These are phyloP conservation scores for Lumnitzera racemosa DNA, from an alignment of 345 rosid species.

Conservation along the genomic window DNA sequence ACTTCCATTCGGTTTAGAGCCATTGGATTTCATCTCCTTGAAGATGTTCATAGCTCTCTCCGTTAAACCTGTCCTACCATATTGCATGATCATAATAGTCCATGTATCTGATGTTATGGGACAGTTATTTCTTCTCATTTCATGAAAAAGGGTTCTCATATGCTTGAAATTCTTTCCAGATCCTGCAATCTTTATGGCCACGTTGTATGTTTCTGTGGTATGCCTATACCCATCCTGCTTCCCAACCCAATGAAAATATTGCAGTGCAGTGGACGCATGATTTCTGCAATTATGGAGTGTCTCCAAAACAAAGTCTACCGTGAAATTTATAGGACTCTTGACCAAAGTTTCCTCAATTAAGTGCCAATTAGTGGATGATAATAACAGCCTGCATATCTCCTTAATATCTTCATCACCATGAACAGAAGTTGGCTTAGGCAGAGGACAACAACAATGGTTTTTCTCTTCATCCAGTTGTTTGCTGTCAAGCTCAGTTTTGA, in stretches of 20 bases:
- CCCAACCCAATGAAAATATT: conserved; percentile 71
- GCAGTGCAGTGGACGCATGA: conserved; percentile 50
- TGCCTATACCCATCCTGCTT: conserved; percentile 54
- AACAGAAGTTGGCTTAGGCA: conserved; percentile 2
- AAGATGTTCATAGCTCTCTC: conserved; percentile 58
- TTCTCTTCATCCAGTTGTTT: too few species aligned
- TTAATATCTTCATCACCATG: conserved; percentile 31
- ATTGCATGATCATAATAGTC: conserved; percentile 85
- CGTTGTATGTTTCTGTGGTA: conserved; percentile 71
- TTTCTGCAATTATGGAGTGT: conserved; percentile 32
- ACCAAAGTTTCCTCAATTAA: conserved; percentile 43
- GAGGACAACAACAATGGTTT: neutral
- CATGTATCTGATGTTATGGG: conserved; percentile 60
- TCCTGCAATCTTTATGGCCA: conserved; percentile 80
- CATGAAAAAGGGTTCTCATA: conserved; percentile 72
- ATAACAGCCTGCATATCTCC: conserved; percentile 42
- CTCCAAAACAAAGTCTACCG: conserved; percentile 60
- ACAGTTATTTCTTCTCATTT: conserved; percentile 67
- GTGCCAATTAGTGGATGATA: conserved; percentile 35
- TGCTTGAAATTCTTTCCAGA: conserved; percentile 68
- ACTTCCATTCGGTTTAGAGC: conserved; percentile 38
- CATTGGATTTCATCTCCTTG: conserved; percentile 56
- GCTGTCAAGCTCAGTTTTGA: neutral
- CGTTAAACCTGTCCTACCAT: conserved; percentile 77
- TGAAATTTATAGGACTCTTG: conserved; percentile 38